A percentile compares a stretch with the other conserved stretches of the same genome.
These are phyloP conservation scores for Saprolegnia diclina DNA, from an alignment of 352 stramenopile genomes.

Conservation along the genomic window DNA sequence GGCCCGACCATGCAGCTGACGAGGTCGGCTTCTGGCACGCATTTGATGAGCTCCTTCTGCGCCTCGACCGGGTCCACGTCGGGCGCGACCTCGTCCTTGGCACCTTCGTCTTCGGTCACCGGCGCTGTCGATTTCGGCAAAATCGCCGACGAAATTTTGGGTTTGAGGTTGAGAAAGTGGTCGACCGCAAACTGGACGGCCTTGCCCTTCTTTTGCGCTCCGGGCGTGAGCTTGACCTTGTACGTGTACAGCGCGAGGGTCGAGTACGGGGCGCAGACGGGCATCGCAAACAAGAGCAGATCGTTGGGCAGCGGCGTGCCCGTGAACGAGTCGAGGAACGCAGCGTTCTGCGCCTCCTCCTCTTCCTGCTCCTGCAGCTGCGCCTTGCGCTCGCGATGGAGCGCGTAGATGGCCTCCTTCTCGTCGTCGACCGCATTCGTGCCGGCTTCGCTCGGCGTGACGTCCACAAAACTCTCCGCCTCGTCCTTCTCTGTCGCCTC, in stretches of 20 bases:
- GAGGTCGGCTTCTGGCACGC: slow-evolving; percentile 82
- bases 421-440: slow-evolving; percentile 18
- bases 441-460: not conserved
- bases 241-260: slow-evolving; percentile 87
- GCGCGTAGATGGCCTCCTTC: slow-evolving; percentile 25
- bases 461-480: slow-evolving; percentile 19
- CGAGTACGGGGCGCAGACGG: slow-evolving; percentile 87
- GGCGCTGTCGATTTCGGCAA: too few species aligned
- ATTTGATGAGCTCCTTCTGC: slow-evolving; percentile 87
- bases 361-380: slow-evolving; percentile 81
- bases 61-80: slow-evolving; percentile 59
- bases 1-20: slow-evolving; percentile 87
- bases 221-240: slow-evolving; percentile 89
- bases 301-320: slow-evolving; percentile 72
- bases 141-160: slow-evolving; percentile 48
- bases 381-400: slow-evolving; percentile 77
- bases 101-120: not conserved
- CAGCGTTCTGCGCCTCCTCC: slow-evolving; percentile 61
- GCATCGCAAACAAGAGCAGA: slow-evolving; percentile 83
- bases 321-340: slow-evolving; percentile 85
- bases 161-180: slow-evolving; percentile 72
- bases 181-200: slow-evolving; percentile 83
- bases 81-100: slow-evolving; percentile 29
- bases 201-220: slow-evolving; percentile 88
- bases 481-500: slow-evolving; percentile 21